Evolutionary conservation across 108 stramenopile species (phyloP).

Genomic region (Halocafeteria seosinensis): DNA sequence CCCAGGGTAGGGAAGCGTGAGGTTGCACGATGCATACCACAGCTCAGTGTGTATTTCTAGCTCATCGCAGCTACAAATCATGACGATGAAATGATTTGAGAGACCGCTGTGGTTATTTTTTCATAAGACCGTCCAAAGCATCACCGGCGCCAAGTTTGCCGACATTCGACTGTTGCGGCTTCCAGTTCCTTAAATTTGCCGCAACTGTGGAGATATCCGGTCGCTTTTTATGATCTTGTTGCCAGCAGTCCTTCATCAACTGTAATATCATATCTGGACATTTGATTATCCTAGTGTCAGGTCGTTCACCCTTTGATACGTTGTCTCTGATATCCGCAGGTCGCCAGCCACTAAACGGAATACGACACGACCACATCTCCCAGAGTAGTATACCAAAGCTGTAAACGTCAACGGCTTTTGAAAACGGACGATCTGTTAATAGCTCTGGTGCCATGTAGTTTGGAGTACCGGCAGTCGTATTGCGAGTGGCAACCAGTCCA

Average conservation of each 20-base stretch:
- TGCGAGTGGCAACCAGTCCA: constrained; percentile 11
- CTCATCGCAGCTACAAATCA: no score
- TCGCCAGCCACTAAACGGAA: constrained; percentile 13
- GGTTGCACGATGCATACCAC: no score
- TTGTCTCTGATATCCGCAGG: constrained; percentile 12
- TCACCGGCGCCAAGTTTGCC: background rate
- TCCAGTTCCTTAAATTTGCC: constrained; percentile 3
- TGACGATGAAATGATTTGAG: no score
- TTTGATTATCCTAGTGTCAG: constrained; percentile 10
- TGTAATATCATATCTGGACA: no score
- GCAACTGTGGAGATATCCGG: constrained; percentile 23
- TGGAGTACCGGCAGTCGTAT: constrained; percentile 27
- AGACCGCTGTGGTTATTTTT: no score
- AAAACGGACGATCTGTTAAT: constrained; percentile 15
- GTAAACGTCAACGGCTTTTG: constrained; percentile 41
- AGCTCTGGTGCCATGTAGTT: constrained; percentile 35
- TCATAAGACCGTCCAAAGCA: background rate
- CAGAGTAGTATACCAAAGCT: constrained; percentile 39
- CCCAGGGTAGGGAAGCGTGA: no score
- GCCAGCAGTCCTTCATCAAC: constrained; percentile 36
- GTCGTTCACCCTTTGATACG: constrained; percentile 12
- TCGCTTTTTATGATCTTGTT: constrained; percentile 20
- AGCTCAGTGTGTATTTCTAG: no score
- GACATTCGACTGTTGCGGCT: background rate
- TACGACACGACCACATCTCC: constrained; percentile 30